A percentile compares a stretch with the other conserved stretches of the same genome.
phyloP scores from a whole-genome alignment of 495 filamentous ascomycete species.

The Aspergillus coremiiformis region DNA sequence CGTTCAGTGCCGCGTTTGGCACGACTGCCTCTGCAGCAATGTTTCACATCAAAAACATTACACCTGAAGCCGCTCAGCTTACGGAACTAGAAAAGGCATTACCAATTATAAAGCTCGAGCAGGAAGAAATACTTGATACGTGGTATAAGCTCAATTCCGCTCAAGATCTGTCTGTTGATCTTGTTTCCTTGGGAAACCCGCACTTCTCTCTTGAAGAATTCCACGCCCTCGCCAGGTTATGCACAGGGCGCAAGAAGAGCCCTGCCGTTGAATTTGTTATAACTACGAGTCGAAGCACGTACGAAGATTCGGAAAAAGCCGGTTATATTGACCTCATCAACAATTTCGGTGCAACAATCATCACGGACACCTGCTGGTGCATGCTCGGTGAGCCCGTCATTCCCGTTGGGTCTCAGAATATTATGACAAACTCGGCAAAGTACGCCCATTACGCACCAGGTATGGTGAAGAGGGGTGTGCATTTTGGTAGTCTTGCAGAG shows the following conservation, averaged over 20 bases:
- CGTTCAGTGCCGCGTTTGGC: constrained; percentile 29
- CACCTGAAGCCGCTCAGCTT: constrained; percentile 13
- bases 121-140: constrained; percentile 4
- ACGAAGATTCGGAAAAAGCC: background rate
- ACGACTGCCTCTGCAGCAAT: constrained; percentile 24
- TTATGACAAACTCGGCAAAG: constrained; percentile 10
- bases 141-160: constrained; percentile 15
- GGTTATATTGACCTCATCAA: background rate
- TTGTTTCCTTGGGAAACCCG: constrained; percentile 30
- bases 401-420: background rate
- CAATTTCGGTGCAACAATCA: constrained; percentile 1
- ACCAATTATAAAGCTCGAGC: background rate
- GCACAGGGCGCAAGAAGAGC: background rate
- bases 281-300: constrained; percentile 1
- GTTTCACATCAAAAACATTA: constrained; percentile 26
- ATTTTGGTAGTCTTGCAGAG: constrained; percentile 6
- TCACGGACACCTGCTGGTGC: constrained; percentile 12
- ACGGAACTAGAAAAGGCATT: background rate
- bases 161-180: constrained; percentile 9
- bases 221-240: background rate
- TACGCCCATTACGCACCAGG: constrained; percentile 11
- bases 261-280: background rate
- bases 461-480: constrained; percentile 2
- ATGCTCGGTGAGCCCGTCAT: constrained; percentile 9
- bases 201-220: constrained; percentile 26